Evolutionary conservation across 805 yeast genomes (phyloP).

Genomic region (Lachancea waltii): DNA sequence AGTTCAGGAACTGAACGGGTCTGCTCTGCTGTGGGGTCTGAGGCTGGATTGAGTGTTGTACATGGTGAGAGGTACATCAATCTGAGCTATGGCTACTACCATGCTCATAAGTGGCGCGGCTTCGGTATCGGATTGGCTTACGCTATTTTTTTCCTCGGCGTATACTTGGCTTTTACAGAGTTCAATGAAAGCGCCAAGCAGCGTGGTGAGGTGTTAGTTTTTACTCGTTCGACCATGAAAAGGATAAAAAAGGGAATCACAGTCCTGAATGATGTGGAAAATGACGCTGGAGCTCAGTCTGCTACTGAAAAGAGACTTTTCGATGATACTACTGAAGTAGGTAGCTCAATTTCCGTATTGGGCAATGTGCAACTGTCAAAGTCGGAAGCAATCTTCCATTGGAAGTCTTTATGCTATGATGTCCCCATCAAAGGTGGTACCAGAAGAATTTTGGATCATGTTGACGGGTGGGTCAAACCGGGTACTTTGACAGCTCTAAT

Average conservation of each 20-base stretch:
- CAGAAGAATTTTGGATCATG: constrained; percentile 54
- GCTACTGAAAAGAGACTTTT: constrained; percentile 21
- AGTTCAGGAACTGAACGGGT: constrained; percentile 35
- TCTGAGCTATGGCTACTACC: constrained; percentile 39
- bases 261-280: constrained; percentile 23
- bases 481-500: constrained; percentile 74
- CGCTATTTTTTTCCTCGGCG: constrained; percentile 44
- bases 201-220: constrained; percentile 65
- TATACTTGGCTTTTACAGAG: constrained; percentile 52
- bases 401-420: constrained; percentile 71
- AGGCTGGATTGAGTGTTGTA: constrained; percentile 44
- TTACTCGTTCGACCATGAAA: constrained; percentile 44
- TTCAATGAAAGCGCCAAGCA: constrained; percentile 55
- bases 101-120: constrained; percentile 54
- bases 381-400: constrained; percentile 55
- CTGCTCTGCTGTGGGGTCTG: constrained; percentile 53
- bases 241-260: constrained; percentile 39
- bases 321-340: constrained; percentile 17
- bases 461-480: constrained; percentile 80
- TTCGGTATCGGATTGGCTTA: constrained; percentile 57
- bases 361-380: constrained; percentile 26
- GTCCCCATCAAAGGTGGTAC: constrained; percentile 55
- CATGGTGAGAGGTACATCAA: constrained; percentile 46
- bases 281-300: constrained; percentile 13
- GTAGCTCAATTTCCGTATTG: constrained; percentile 6